Conservation (phyloP, 352 stramenopile genomes). For the Globisporangium emineosum region DNA sequence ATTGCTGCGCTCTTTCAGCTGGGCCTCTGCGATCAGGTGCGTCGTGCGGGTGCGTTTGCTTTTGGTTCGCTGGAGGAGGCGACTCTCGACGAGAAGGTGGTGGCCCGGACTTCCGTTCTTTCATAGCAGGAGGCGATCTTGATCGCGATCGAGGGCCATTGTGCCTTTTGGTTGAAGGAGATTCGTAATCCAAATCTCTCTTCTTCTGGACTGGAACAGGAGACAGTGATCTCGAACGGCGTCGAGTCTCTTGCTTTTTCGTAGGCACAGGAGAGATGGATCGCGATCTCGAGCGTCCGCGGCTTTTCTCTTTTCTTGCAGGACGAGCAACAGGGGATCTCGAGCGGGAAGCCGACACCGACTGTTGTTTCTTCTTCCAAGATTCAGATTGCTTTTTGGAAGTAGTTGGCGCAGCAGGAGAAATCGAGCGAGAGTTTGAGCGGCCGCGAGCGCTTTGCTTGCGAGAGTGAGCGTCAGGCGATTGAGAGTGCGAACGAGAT, state of each 20-base stretch:
- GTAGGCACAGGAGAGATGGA: not conserved
- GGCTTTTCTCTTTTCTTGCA: not conserved
- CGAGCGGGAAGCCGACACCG: slow-evolving; percentile 1
- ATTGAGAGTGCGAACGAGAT: slow-evolving; percentile 31
- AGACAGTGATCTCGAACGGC: slow-evolving; percentile 7
- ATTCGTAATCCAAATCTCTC: not conserved
- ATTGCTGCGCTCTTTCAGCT: not conserved
- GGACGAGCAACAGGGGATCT: slow-evolving; percentile 2
- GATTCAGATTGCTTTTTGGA: not conserved
- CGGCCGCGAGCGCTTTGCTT: slow-evolving; percentile 10
- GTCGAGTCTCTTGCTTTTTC: slow-evolving; percentile 3
- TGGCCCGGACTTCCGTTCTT: not conserved
- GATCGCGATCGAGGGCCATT: slow-evolving; percentile 8
- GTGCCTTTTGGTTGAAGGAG: not conserved
- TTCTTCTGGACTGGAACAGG: not conserved
- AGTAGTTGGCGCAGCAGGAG: not conserved
- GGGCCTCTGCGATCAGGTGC: not conserved
- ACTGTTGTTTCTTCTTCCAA: slow-evolving; percentile 1
- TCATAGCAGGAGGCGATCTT: slow-evolving; percentile 2
- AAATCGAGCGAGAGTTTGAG: slow-evolving; percentile 10
- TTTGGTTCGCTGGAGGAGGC: slow-evolving; percentile 2
- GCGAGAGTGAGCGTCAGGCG: slow-evolving; percentile 22
- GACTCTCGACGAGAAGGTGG: not conserved
- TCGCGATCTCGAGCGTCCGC: not conserved
- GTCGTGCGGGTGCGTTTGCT: not conserved